phyloP scores from a whole-genome alignment of 768 basidiomycete genomes.

The Leccinum truebloodii region DNA sequence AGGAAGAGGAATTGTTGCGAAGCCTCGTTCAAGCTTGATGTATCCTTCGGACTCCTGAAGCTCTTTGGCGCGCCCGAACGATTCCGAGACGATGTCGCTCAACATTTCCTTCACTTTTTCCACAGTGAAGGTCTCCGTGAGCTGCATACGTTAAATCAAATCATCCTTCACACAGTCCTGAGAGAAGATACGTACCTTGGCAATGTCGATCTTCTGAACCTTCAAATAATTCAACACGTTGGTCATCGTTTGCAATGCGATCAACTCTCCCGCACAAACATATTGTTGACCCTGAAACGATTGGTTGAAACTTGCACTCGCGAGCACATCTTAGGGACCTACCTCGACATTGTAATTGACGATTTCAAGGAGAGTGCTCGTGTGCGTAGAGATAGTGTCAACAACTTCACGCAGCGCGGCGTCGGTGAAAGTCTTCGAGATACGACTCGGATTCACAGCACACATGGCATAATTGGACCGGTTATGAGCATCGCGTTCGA shows the following conservation, averaged over 20 bases:
- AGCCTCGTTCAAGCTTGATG: constrained; percentile 94
- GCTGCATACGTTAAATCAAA: constrained; percentile 41
- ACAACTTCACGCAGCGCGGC: constrained; percentile 97
- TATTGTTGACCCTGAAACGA: constrained; percentile 91
- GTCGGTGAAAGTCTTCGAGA: constrained; percentile 93
- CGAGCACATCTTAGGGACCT: constrained; percentile 15
- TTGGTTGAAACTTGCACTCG: constrained; percentile 5
- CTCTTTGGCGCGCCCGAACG: constrained; percentile 71
- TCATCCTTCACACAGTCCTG: neutral
- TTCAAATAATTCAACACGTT: constrained; percentile 97
- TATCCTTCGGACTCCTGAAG: constrained; percentile 82
- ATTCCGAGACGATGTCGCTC: constrained; percentile 84
- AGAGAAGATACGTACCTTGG: constrained; percentile 53
- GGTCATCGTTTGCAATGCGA: constrained; percentile 90
- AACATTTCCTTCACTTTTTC: constrained; percentile 98
- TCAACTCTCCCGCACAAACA: constrained; percentile 95
- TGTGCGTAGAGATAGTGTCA: constrained; percentile 78
- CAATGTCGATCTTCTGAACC: constrained; percentile 92
- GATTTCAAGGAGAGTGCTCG: constrained; percentile 88
- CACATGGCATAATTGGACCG: constrained; percentile 99
- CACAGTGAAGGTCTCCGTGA: constrained; percentile 83
- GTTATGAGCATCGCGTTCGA: constrained; percentile 91
- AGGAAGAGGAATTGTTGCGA: constrained; percentile 91
- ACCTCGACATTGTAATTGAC: constrained; percentile 97
- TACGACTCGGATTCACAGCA: constrained; percentile 96